phyloP scores from a whole-genome alignment of 805 yeast genomes.

The Candida parachauliodes region DNA sequence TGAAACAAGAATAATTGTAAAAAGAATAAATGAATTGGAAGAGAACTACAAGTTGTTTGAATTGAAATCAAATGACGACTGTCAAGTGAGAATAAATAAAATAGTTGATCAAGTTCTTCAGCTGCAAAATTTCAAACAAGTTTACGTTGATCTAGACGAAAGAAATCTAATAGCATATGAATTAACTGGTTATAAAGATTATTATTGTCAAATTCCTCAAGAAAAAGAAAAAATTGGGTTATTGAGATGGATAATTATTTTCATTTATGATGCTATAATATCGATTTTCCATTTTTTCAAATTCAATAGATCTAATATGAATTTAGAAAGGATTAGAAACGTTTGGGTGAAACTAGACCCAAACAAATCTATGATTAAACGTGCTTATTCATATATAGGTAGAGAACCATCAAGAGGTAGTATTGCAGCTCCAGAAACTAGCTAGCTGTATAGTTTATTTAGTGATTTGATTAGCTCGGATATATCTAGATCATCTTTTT shows the following conservation, averaged over 20 bases:
- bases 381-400: constrained; percentile 32
- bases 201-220: neutral
- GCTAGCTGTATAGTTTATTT: constrained; percentile 11
- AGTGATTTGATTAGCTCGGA: constrained; percentile 14
- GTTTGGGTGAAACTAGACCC: constrained; percentile 41
- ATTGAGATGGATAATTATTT: constrained; percentile 23
- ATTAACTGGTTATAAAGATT: constrained; percentile 22
- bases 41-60: constrained; percentile 27
- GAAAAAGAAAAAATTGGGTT: constrained; percentile 9
- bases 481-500: constrained; percentile 5
- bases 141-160: constrained; percentile 27
- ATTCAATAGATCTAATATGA: constrained; percentile 40
- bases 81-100: constrained; percentile 20
- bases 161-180: constrained; percentile 22
- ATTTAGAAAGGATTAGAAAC: constrained; percentile 37
- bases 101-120: constrained; percentile 23
- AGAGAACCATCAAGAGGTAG: constrained; percentile 16
- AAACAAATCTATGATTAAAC: constrained; percentile 31
- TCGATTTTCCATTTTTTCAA: constrained; percentile 32
- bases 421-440: constrained; percentile 9
- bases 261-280: constrained; percentile 30
- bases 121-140: constrained; percentile 30
- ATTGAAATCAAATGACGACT: constrained; percentile 25
- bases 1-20: constrained; percentile 38
- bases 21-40: constrained; percentile 39